Base-by-base conservation (phyloP, 495 filamentous ascomycete genomes). In the Sordaria brevicollis region DNA sequence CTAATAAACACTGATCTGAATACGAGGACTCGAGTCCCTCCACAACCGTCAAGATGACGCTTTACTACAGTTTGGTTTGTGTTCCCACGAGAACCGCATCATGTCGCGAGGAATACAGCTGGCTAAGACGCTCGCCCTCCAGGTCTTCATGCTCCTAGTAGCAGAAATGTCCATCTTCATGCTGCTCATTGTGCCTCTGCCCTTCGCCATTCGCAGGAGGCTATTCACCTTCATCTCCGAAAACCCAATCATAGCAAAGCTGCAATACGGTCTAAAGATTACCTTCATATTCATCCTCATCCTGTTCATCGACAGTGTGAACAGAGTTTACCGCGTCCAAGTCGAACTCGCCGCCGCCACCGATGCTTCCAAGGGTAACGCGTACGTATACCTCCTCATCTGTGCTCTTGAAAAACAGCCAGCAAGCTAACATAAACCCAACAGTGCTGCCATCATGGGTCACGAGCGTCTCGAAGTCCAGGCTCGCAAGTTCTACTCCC, bases 401-500 rank as follows among this genome's bases (percentile, higher is more conserved):
- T 71, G 38, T 37, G 19, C 36, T 37, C 8, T 57, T 25, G 29
- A 15, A 76, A 36, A 67, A 41, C 2, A 65, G 17, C 21, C 2
- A 65, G 17, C 21, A 73, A 62, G 74, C 76, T 76, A 74, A 77
- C 74, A 66, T 39, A 29, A 57, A 21, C 35, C 65, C 49, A 76
- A 68, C 69, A 82, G 82, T 73, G 88, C 89, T 65, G 87, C 90
- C 67, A 85, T 96, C 39, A 89, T 90, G 78, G 92, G 96, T 66
- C 90, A 91, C 80, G 95, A 97, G 79, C 93, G 95, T 72, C 92
- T 96, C 88, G 95, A 99, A 82, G 93, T 97, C 19, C 95, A 99
- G 81, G 95, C 95, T 70, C 94, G 95, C 85, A 98, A 98, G 81
- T 99, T 99, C 86, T 99, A 99, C 88, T 96, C 94, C 70, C 94